Evolutionary conservation across 139 green algal species (phyloP).

Genomic region (Desmodesmus armatus): DNA sequence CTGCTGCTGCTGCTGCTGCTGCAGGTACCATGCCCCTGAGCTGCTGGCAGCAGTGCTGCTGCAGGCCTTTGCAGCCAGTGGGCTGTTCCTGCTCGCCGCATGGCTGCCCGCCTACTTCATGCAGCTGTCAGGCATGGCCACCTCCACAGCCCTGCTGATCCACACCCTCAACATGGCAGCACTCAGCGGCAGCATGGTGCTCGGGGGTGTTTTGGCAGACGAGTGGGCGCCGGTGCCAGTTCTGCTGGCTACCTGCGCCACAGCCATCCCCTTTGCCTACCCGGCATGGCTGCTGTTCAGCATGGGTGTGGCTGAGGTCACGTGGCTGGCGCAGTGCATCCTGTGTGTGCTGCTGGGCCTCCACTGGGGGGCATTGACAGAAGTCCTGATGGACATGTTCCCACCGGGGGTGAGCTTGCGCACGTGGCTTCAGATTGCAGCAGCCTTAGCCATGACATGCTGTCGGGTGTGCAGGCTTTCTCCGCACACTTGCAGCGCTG

Average conservation of each 20-base stretch:
- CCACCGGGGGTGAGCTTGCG: conserved; percentile 41
- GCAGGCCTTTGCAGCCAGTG: conserved; percentile 23
- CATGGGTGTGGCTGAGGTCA: not conserved
- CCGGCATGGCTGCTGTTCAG: conserved; percentile 41
- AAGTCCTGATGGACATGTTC: not conserved
- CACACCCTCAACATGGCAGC: conserved; percentile 35
- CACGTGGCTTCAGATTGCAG: not conserved
- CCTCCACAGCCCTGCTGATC: not conserved
- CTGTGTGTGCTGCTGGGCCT: conserved; percentile 33
- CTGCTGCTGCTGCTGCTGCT: conserved; percentile 4
- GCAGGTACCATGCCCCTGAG: not conserved
- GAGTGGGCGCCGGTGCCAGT: conserved; percentile 10
- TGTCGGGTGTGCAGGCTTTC: not conserved
- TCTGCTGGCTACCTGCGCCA: conserved; percentile 21
- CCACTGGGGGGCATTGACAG: not conserved
- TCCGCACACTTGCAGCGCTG: too few species aligned
- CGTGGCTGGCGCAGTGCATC: conserved; percentile 10
- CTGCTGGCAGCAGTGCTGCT: not conserved
- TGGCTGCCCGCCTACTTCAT: conserved; percentile 28
- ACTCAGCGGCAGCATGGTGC: not conserved
- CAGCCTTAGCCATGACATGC: not conserved
- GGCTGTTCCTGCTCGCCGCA: conserved; percentile 28
- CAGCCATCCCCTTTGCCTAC: conserved; percentile 13
- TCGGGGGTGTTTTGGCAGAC: conserved; percentile 39
- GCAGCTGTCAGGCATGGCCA: not conserved